Conservation (phyloP, 2,329 filamentous ascomycete species). For the Amauroascus verrucosus region DNA sequence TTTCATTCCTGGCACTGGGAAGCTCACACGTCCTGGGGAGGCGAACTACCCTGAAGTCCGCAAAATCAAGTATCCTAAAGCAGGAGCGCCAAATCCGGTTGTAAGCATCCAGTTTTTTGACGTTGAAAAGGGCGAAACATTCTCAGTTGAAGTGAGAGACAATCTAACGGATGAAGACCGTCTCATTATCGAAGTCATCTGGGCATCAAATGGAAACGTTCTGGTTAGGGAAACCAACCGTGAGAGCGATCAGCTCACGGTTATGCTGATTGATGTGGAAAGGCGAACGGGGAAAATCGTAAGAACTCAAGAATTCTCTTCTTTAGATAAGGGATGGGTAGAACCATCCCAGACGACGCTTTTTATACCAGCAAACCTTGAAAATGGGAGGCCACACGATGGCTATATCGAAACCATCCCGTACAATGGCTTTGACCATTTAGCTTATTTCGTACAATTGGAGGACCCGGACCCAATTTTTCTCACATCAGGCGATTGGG, state of each 20-base stretch:
- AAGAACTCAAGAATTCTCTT: slow-evolving; percentile 64
- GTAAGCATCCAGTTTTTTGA: slow-evolving; percentile 88
- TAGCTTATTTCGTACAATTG: slow-evolving; percentile 85
- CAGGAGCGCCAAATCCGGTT: slow-evolving; percentile 83
- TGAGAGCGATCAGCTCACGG: slow-evolving; percentile 80
- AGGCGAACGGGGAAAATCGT: slow-evolving; percentile 66
- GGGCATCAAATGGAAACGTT: slow-evolving; percentile 70
- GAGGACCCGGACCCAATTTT: slow-evolving; percentile 72
- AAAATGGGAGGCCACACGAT: slow-evolving; percentile 64
- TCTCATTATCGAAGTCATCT: slow-evolving; percentile 85
- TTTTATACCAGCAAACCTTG: slow-evolving; percentile 74
- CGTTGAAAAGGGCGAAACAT: slow-evolving; percentile 62
- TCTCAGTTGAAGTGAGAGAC: slow-evolving; percentile 64
- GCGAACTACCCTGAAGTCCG: slow-evolving; percentile 85
- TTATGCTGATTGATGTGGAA: slow-evolving; percentile 72
- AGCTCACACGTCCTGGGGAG: slow-evolving; percentile 55
- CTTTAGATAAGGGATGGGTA: slow-evolving; percentile 94
- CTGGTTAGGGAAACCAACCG: slow-evolving; percentile 88
- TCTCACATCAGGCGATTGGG: slow-evolving; percentile 83
- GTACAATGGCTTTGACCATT: slow-evolving; percentile 74
- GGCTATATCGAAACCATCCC: slow-evolving; percentile 91
- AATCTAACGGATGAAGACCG: slow-evolving; percentile 73
- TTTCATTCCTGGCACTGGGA: slow-evolving; percentile 75
- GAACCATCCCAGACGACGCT: slow-evolving; percentile 80
- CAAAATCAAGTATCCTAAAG: slow-evolving; percentile 94